Evolutionary conservation across 2,329 filamentous ascomycete genomes (phyloP).

Genomic region (Xylariaceae sp.): DNA sequence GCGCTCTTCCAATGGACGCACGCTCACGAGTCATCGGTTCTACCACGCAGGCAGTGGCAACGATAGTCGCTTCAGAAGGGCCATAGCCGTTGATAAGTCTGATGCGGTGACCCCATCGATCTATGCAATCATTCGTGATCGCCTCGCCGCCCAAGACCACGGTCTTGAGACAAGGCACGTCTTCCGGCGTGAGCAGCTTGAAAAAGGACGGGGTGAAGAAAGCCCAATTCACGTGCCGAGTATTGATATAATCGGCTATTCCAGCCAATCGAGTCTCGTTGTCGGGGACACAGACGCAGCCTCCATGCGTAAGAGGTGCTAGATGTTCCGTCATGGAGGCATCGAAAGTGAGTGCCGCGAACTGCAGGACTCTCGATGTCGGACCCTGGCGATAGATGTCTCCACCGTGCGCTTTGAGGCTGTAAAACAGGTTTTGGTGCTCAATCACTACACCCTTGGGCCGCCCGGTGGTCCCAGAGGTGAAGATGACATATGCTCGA

Average conservation of each 20-base stretch:
- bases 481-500: constrained; percentile 41
- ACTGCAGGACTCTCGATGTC: constrained; percentile 19
- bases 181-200: constrained; percentile 18
- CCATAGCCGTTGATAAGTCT: background rate
- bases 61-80: background rate
- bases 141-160: background rate
- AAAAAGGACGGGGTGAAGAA: constrained; percentile 25
- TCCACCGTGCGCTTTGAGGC: background rate
- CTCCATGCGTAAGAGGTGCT: constrained; percentile 35
- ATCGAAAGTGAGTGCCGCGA: constrained; percentile 37
- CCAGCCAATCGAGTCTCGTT: constrained; percentile 36
- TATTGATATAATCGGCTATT: constrained; percentile 26
- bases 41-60: background rate
- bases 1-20: background rate
- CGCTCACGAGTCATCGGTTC: background rate
- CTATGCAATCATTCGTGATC: background rate
- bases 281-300: constrained; percentile 37
- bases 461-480: constrained; percentile 45
- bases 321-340: constrained; percentile 37
- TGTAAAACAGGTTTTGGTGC: constrained; percentile 1
- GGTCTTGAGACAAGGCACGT: constrained; percentile 15
- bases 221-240: constrained; percentile 18
- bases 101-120: background rate
- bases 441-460: constrained; percentile 44
- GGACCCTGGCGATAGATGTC: constrained; percentile 8